These are phyloP conservation scores for Dianthus caryophyllus DNA, from an alignment of 148 eudicot species.

Conservation along the genomic window DNA sequence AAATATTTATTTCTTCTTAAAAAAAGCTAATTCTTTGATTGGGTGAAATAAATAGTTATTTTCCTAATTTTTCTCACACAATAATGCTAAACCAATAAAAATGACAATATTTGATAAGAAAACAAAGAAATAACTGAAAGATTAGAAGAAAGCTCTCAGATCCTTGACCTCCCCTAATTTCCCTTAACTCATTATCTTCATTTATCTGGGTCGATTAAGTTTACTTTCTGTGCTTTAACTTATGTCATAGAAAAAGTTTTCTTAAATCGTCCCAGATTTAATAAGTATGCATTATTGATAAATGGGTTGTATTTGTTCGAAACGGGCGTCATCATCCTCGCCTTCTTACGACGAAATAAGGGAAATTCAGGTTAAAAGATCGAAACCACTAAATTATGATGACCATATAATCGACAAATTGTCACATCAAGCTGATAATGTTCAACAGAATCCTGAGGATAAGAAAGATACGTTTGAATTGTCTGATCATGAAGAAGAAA, in stretches of 20 bases:
- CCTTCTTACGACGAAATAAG: slow-evolving; percentile 27
- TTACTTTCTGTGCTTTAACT: neutral
- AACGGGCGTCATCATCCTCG: slow-evolving; percentile 39
- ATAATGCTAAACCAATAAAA: slow-evolving; percentile 18
- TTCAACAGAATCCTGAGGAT: neutral
- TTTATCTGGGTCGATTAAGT: slow-evolving; percentile 1
- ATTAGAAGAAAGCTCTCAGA: neutral
- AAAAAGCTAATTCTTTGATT: slow-evolving; percentile 16
- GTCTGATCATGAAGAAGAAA: slow-evolving; percentile 19
- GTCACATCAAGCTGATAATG: neutral
- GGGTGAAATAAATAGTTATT: neutral
- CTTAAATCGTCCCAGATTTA: neutral
- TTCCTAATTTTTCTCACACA: slow-evolving; percentile 18
- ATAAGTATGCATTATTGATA: slow-evolving; percentile 5
- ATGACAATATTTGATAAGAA: slow-evolving; percentile 7
- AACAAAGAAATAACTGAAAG: neutral
- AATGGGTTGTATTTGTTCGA: slow-evolving; percentile 94
- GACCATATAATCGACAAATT: neutral
- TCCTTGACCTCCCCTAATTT: neutral
- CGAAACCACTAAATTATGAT: slow-evolving; percentile 1
- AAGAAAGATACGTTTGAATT: neutral
- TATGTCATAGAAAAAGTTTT: neutral
- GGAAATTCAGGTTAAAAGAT: slow-evolving; percentile 20
- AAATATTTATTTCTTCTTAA: neutral
- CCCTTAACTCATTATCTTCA: neutral